Percentiles rank a stretch among this genome's conserved stretches.
Conservation (phyloP, 805 yeast genomes). For the Cephaloascus fragrans region DNA sequence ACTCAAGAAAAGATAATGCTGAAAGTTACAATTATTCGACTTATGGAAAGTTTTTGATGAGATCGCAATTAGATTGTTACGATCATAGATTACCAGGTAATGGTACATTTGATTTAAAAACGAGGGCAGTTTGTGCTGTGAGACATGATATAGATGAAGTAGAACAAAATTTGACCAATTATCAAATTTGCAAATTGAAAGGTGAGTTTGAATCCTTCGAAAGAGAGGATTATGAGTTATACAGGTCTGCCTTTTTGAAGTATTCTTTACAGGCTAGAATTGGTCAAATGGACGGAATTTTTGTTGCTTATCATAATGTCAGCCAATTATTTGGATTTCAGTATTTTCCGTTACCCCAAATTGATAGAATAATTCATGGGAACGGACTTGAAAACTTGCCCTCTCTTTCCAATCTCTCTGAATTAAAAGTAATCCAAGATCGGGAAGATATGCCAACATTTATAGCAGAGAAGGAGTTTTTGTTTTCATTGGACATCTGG, state of each 20-base stretch:
- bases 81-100: conserved; percentile 75
- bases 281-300: conserved; percentile 96
- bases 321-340: conserved; percentile 80
- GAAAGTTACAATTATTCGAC: conserved; percentile 60
- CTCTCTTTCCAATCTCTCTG: too few species aligned
- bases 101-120: conserved; percentile 87
- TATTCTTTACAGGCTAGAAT: conserved; percentile 87
- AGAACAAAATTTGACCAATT: conserved; percentile 48
- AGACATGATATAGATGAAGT: conserved; percentile 66
- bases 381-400: neutral
- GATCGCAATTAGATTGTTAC: conserved; percentile 86
- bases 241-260: conserved; percentile 68
- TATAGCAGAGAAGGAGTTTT: conserved; percentile 64
- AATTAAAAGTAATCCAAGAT: too few species aligned
- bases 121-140: conserved; percentile 83
- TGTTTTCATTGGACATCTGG: conserved; percentile 45
- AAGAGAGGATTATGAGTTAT: conserved; percentile 68
- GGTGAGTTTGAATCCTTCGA: conserved; percentile 78
- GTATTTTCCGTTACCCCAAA: conserved; percentile 64
- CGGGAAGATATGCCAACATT: too few species aligned
- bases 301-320: conserved; percentile 83
- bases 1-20: conserved; percentile 10
- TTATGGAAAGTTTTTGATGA: conserved; percentile 59
- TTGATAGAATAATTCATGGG: conserved; percentile 57
- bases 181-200: conserved; percentile 48